A percentile compares a stretch with the other conserved stretches of the same genome.
Evolutionary conservation across 305 asterid genomes (phyloP).

Genomic region (Lippia alba): DNA sequence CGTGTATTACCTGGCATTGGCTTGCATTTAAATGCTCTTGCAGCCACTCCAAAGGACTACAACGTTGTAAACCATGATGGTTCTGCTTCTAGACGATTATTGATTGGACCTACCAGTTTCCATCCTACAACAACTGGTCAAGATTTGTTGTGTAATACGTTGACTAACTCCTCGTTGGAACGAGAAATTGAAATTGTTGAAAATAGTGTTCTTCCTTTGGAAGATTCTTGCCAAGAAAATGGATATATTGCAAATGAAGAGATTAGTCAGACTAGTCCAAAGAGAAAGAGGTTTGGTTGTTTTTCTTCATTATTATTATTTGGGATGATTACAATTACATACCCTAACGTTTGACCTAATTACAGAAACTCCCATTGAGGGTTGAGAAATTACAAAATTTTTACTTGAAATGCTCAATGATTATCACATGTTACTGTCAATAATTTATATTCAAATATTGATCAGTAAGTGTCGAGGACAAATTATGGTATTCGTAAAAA

Average conservation of each 20-base stretch:
- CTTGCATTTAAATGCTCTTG: conserved; percentile 85
- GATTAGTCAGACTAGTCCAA: conserved; percentile 71
- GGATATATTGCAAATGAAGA: conserved; percentile 58
- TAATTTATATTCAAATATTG: too few species aligned
- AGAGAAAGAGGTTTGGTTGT: conserved; percentile 66
- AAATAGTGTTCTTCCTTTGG: conserved; percentile 46
- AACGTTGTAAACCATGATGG: conserved; percentile 55
- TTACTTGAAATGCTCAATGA: too few species aligned
- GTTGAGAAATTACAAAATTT: too few species aligned
- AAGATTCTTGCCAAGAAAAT: conserved; percentile 51
- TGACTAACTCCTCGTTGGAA: conserved; percentile 45
- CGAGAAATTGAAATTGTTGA: conserved; percentile 44
- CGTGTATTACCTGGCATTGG: conserved; percentile 78
- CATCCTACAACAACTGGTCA: conserved; percentile 42
- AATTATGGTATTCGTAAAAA: too few species aligned
- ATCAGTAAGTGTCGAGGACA: too few species aligned
- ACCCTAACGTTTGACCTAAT: too few species aligned
- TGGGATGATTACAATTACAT: too few species aligned
- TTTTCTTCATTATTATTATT: neutral
- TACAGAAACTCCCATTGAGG: too few species aligned
- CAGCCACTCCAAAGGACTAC: conserved; percentile 60
- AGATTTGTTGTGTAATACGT: conserved; percentile 46
- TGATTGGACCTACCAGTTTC: conserved; percentile 53
- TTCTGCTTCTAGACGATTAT: conserved; percentile 54
- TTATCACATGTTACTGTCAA: too few species aligned